Conservation (phyloP, 1,284 basidiomycete genomes). For the Ceraceosorus guamensis region DNA sequence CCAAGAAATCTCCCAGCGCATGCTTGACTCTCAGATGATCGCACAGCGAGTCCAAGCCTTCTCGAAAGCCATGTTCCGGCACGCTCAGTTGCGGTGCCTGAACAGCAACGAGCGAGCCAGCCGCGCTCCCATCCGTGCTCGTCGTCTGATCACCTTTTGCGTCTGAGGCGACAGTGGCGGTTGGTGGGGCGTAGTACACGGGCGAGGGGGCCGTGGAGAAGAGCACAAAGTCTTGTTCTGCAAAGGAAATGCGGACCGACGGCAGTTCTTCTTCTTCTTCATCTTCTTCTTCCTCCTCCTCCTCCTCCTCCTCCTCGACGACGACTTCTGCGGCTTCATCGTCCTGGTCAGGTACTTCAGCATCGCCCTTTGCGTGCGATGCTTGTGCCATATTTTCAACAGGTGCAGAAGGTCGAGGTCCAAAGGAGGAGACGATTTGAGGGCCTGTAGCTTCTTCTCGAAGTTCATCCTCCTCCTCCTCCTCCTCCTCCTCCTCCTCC, state of each 20-base stretch:
- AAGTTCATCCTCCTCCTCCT: too few species aligned
- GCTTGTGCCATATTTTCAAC: too few species aligned
- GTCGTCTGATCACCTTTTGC: too few species aligned
- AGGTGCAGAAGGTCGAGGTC: too few species aligned
- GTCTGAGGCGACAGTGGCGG: not conserved
- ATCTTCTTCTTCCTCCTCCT: slow-evolving; percentile 1
- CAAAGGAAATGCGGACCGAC: slow-evolving; percentile 32
- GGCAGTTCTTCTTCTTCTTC: slow-evolving; percentile 7
- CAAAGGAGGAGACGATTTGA: too few species aligned
- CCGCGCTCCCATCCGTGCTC: not conserved
- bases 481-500: too few species aligned
- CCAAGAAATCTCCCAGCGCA: slow-evolving; percentile 45
- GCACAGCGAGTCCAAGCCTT: slow-evolving; percentile 39
- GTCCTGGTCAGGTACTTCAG: too few species aligned
- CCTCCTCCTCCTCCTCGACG: slow-evolving; percentile 5
- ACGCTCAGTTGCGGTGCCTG: slow-evolving; percentile 29
- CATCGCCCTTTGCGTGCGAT: too few species aligned
- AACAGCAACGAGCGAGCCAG: slow-evolving; percentile 12
- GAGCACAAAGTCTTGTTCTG: slow-evolving; percentile 42
- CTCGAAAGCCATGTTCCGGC: slow-evolving; percentile 25
- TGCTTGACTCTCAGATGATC: slow-evolving; percentile 28
- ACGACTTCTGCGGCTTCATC: not conserved
- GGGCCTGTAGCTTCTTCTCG: too few species aligned
- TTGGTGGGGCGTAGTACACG: slow-evolving; percentile 13
- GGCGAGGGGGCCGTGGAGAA: slow-evolving; percentile 21